phyloP scores from a whole-genome alignment of 306 rosid species.

The Psophocarpus tetragonolobus region DNA sequence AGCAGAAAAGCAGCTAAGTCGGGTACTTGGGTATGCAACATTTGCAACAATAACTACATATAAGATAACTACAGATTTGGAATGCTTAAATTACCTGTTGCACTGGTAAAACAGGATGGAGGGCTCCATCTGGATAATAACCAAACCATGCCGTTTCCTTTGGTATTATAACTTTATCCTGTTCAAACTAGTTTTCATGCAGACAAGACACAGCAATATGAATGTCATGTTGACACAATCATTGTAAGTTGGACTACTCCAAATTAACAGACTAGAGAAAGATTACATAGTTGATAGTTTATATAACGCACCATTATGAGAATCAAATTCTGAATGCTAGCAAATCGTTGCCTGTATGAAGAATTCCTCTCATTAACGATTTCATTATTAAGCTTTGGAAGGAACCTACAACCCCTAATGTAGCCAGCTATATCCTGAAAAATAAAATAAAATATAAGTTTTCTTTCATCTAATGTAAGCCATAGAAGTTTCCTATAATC shows the following conservation, averaged over 20 bases:
- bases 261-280: conserved; percentile 17
- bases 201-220: conserved; percentile 5
- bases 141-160: conserved; percentile 84
- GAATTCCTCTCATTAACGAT: conserved; percentile 46
- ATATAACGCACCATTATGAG: conserved; percentile 76
- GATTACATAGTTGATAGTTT: conserved; percentile 10
- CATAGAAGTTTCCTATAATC: neutral
- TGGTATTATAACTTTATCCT: conserved; percentile 61
- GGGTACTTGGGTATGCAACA: neutral
- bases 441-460: neutral
- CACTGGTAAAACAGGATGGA: conserved; percentile 49
- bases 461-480: conserved; percentile 2
- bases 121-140: conserved; percentile 65
- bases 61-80: conserved; percentile 5
- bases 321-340: conserved; percentile 74
- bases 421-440: conserved; percentile 63
- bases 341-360: conserved; percentile 66
- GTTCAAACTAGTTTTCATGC: conserved; percentile 55
- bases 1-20: neutral
- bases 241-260: neutral
- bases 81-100: conserved; percentile 55
- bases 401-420: conserved; percentile 66
- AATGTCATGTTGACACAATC: neutral
- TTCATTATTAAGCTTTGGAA: conserved; percentile 86
- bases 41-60: conserved; percentile 19